phyloP scores from a whole-genome alignment of 169 alveolate species.

The Condylostoma magnum region DNA sequence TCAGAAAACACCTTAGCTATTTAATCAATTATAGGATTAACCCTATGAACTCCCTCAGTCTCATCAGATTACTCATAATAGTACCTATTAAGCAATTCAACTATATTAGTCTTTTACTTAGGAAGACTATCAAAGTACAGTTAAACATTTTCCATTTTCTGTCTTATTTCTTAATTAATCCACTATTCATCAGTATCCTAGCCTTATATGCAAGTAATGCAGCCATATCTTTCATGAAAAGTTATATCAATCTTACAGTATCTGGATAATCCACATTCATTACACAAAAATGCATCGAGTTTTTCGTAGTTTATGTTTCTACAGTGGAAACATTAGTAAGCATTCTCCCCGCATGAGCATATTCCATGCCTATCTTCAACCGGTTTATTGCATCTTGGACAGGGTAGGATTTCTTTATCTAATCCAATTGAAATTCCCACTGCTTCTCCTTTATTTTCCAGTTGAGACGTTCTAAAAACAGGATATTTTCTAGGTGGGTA shows the following conservation, averaged over 20 bases:
- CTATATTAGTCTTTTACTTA: too few species aligned
- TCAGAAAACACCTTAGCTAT: too few species aligned
- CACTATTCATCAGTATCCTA: too few species aligned
- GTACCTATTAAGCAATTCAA: too few species aligned
- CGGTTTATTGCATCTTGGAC: constrained; percentile 53
- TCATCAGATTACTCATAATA: too few species aligned
- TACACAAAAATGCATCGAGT: constrained; percentile 54
- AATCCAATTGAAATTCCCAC: constrained; percentile 10
- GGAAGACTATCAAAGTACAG: too few species aligned
- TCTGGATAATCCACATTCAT: constrained; percentile 59
- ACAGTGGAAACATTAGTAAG: constrained; percentile 49
- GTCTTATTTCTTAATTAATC: too few species aligned
- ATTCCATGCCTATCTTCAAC: constrained; percentile 51
- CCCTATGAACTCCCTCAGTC: too few species aligned
- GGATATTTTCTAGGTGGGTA: neutral
- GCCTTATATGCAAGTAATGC: too few species aligned
- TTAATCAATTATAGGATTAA: too few species aligned
- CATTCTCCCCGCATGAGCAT: constrained; percentile 57
- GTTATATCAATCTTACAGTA: constrained; percentile 45
- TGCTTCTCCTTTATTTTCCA: constrained; percentile 14
- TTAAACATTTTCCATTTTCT: too few species aligned
- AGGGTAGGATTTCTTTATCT: constrained; percentile 35
- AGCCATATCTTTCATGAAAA: too few species aligned
- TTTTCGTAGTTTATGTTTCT: constrained; percentile 59
- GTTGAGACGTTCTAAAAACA: neutral